Base-by-base conservation (phyloP, 345 rosid species). In the Bruguiera gymnorhiza region DNA sequence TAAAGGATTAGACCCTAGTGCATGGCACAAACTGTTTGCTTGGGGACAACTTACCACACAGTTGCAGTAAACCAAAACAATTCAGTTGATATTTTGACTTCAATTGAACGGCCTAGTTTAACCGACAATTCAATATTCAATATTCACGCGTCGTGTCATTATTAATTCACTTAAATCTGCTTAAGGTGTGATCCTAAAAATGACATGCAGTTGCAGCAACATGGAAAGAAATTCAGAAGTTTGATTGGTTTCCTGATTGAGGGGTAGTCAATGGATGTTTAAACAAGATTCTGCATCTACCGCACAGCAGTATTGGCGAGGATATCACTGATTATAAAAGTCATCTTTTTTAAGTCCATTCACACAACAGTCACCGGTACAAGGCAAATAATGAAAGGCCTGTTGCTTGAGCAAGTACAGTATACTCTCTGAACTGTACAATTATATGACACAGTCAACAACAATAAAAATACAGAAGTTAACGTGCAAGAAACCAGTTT, bases 381-480 rank as follows among this genome's bases (percentile, higher is more conserved):
- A 43, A 19, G 60, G 65, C 48, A 62, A 75, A 60, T 60, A 58
- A 62, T 4, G 63, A 48, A 67, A 66, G 32, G 58, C 71, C 62
- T 26, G 68, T 64, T 24, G 75, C 72, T 79, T 62, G 77, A 70
- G 79, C 70, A 76, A 74, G 55, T 77, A 71, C 66, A 57, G 59
- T 70, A 73, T 68, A 74, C 76, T 73, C 75, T 65, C 79, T 79
- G 79, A 75, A 76, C 81, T 79, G 81, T 79, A 82, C 83, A 82
- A 69, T 74, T 79, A 43, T 18, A 13, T 72, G 67, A 67, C 51
- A 60, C 52, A 53, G 46, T 15, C 54, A 36, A 60, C 72, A 70
- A 60, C 63, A 70, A 43, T 43, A 43, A 43, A 18, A 43, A 13
- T 60, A 54, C 65, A 43, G 34, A 70, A 70, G 67, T 70, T 62